phyloP scores from a whole-genome alignment of 192 early-diverging fungal genomes.

The Phlyctochytrium planicorne region DNA sequence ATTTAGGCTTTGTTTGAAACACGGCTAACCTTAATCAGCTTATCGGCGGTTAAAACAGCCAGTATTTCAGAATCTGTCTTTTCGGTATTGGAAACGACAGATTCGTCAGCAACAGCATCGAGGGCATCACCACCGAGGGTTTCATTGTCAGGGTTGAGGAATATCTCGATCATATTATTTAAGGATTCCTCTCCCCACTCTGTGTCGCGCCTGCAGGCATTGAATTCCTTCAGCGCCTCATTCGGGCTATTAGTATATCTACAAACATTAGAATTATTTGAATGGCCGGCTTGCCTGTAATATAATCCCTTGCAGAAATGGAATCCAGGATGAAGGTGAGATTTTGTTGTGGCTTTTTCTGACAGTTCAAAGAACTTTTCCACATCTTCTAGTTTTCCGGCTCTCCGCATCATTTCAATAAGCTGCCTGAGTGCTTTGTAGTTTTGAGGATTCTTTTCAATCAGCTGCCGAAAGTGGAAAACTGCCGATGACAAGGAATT shows the following conservation, averaged over 20 bases:
- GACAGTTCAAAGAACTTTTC: constrained; percentile 30
- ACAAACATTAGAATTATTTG: background rate
- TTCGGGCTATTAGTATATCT: constrained; percentile 50
- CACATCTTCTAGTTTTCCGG: constrained; percentile 45
- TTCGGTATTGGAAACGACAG: constrained; percentile 4
- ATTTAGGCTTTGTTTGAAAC: background rate
- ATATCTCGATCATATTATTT: constrained; percentile 55
- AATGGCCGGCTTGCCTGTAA: constrained; percentile 31
- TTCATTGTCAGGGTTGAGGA: constrained; percentile 58
- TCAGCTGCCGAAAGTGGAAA: constrained; percentile 40
- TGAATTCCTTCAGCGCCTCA: constrained; percentile 54
- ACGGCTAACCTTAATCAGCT: constrained; percentile 48
- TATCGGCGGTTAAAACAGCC: constrained; percentile 50
- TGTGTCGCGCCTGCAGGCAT: constrained; percentile 40
- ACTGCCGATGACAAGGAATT: constrained; percentile 38
- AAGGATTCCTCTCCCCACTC: constrained; percentile 47
- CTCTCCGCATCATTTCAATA: constrained; percentile 46
- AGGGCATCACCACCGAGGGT: constrained; percentile 53
- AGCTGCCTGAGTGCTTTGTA: constrained; percentile 38
- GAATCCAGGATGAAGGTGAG: constrained; percentile 43
- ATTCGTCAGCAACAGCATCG: constrained; percentile 30
- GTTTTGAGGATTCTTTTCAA: constrained; percentile 38
- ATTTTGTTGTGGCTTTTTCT: constrained; percentile 35
- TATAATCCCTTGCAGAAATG: constrained; percentile 55
- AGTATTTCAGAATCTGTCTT: constrained; percentile 48